Evolutionary conservation across 805 yeast species (phyloP), one percentile per base, ranked within the genome.

Genomic region (Schizosaccharomyces octosporus): DNA sequence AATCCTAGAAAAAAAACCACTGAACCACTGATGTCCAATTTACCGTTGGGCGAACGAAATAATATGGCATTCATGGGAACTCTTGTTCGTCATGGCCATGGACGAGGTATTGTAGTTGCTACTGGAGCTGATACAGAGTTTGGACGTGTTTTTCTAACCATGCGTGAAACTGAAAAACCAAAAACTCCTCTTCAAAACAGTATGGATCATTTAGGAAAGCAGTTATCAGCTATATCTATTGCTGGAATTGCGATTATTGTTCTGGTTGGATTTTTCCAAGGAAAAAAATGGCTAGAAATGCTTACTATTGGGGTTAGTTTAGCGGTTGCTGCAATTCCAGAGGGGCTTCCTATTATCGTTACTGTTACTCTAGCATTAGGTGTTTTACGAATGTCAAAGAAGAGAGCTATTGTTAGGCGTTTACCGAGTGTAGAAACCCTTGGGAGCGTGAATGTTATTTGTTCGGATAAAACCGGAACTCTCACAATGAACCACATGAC

Each of bases 251-350:
- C 95, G 59, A 70, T 85, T n/a, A 93, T 93, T 69, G 90, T 96
- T 67, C 69, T 93, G 27, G 78, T 93, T 66, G 99, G 98, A 63
- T 77, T 93, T 24, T 63, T 87, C 59, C 95, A 93, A 74, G 97
- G 98, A 59, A 84, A 95, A 64, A 79, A 85, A 9, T 89, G 97
- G 96, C 78, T 93, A 63, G 97, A 93, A 65, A 93, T 94, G 97
- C 90, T 93, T 73, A 96, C 90, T 71, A 88, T 93, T 63, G 87
- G 96, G 0, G 99, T 93, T 9, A 88, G 97, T 1, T 76, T 93
- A 64, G 99, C 98, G 2, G 99, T 93, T 21, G 99, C 99, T 60
- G 98, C 98, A 3, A 93, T 93, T 67, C 99, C 99, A 4, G 99
- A 93, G 72, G 99, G 99, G 62, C 78, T 93, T 66, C 98, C 99